Percentiles rank a stretch among this genome's conserved stretches.
These are phyloP conservation scores for Volvox reticuliferus DNA, from an alignment of 139 green algal species.

Conservation along the genomic window DNA sequence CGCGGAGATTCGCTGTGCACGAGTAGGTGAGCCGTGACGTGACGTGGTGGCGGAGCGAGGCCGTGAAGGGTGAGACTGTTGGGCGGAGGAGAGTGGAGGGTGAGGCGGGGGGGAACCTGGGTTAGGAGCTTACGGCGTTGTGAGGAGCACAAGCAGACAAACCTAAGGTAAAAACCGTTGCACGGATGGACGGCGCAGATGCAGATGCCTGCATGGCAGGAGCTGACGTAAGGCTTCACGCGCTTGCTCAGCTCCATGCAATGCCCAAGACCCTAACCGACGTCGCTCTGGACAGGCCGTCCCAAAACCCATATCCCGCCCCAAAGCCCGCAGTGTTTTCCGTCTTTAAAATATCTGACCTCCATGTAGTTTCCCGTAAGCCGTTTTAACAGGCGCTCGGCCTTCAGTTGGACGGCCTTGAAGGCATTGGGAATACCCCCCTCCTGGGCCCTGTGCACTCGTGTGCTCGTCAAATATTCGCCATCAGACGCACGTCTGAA, in stretches of 20 bases:
- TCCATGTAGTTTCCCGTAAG: not conserved
- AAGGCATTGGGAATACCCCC: not conserved
- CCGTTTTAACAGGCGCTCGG: constrained; percentile 7
- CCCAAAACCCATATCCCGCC: too few relatives aligned
- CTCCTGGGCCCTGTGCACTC: not conserved
- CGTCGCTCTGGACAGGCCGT: too few relatives aligned
- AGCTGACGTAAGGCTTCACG: too few relatives aligned
- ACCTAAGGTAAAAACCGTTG: too few relatives aligned
- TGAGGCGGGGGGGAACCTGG: too few relatives aligned
- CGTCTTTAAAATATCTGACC: not conserved
- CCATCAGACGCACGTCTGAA: constrained; percentile 26
- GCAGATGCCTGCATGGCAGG: too few relatives aligned
- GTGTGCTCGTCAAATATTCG: not conserved
- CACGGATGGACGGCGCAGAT: too few relatives aligned
- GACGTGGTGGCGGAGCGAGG: constrained; percentile 10
- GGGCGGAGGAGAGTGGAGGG: not conserved
- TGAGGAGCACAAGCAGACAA: too few relatives aligned
- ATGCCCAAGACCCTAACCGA: too few relatives aligned
- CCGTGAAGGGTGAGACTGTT: not conserved
- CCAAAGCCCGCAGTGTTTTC: too few relatives aligned
- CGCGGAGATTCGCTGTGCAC: not conserved
- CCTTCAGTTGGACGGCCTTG: not conserved
- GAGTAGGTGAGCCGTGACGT: not conserved
- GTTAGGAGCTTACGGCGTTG: too few relatives aligned
- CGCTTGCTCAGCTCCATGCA: too few relatives aligned